Percentiles rank a stretch among this genome's conserved stretches.
Conservation (phyloP, 2,329 filamentous ascomycete species). For the Chaetomium strumarium region DNA sequence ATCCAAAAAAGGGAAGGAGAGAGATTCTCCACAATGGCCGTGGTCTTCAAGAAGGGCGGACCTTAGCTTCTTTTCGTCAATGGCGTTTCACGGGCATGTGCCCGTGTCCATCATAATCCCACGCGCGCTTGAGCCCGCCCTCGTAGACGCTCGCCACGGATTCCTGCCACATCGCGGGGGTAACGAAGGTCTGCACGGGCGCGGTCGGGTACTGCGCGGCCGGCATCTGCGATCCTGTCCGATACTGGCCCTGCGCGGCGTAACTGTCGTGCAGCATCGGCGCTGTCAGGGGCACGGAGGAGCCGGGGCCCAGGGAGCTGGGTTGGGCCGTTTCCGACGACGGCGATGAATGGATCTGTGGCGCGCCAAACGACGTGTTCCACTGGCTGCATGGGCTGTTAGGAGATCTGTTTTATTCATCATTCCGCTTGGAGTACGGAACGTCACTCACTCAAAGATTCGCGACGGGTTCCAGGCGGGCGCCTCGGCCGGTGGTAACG, state of each 20-base stretch:
- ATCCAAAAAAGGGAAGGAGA: too few relatives aligned
- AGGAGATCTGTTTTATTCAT: background rate
- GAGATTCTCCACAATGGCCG: background rate
- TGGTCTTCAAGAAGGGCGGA: background rate
- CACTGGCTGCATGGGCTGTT: constrained; percentile 62
- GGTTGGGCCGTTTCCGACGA: constrained; percentile 39
- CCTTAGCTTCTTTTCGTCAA: constrained; percentile 4
- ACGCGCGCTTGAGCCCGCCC: constrained; percentile 55
- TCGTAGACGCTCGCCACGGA: constrained; percentile 65
- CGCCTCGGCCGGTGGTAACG: constrained; percentile 57
- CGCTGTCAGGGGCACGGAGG: constrained; percentile 49
- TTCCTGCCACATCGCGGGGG: constrained; percentile 68
- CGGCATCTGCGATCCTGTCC: constrained; percentile 41
- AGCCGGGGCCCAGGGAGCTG: constrained; percentile 48
- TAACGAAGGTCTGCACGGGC: constrained; percentile 55
- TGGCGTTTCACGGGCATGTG: constrained; percentile 22
- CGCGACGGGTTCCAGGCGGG: constrained; percentile 76
- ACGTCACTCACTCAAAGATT: constrained; percentile 74
- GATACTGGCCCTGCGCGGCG: constrained; percentile 40
- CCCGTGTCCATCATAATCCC: constrained; percentile 47
- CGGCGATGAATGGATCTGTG: constrained; percentile 41
- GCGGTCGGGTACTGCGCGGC: constrained; percentile 48
- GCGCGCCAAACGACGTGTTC: constrained; percentile 88
- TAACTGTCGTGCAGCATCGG: constrained; percentile 49
- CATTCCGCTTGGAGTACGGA: background rate